These are phyloP conservation scores for Poa pratensis DNA, from an alignment of 176 grass and related monocot species.

Conservation along the genomic window DNA sequence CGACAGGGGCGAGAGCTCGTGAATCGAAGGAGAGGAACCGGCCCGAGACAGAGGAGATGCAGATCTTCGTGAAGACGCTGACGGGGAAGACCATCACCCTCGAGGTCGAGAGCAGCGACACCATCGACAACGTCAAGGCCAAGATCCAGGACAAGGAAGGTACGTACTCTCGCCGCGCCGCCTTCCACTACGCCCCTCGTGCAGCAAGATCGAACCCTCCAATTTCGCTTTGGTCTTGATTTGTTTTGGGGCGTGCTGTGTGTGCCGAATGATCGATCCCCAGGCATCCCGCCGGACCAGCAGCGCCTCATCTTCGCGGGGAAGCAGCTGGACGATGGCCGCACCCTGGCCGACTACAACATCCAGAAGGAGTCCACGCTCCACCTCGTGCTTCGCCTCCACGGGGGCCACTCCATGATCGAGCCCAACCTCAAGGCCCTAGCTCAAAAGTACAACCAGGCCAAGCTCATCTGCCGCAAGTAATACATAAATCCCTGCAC, in stretches of 20 bases:
- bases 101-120: slow-evolving; percentile 67
- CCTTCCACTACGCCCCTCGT: background rate
- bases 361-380: slow-evolving; percentile 47
- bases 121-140: slow-evolving; percentile 65
- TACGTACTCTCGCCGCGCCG: background rate
- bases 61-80: slow-evolving; percentile 52
- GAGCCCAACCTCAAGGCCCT: slow-evolving; percentile 22
- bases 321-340: slow-evolving; percentile 67
- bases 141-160: slow-evolving; percentile 75
- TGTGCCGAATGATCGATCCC: background rate
- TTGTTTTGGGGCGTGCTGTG: background rate
- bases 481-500: background rate
- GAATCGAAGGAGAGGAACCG: background rate
- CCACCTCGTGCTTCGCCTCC: slow-evolving; percentile 36
- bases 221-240: background rate
- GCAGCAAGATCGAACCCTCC: background rate
- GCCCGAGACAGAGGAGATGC: slow-evolving; percentile 42
- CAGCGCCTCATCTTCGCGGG: slow-evolving; percentile 64
- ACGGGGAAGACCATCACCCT: slow-evolving; percentile 40
- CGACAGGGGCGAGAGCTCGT: background rate
- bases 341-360: slow-evolving; percentile 65
- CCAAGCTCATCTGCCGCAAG: slow-evolving; percentile 50
- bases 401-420: background rate
- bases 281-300: slow-evolving; percentile 58
- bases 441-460: slow-evolving; percentile 35